Percentiles rank a stretch among this genome's conserved stretches.
phyloP scores from a whole-genome alignment of 805 yeast genomes.

The Saturnispora dispora region DNA sequence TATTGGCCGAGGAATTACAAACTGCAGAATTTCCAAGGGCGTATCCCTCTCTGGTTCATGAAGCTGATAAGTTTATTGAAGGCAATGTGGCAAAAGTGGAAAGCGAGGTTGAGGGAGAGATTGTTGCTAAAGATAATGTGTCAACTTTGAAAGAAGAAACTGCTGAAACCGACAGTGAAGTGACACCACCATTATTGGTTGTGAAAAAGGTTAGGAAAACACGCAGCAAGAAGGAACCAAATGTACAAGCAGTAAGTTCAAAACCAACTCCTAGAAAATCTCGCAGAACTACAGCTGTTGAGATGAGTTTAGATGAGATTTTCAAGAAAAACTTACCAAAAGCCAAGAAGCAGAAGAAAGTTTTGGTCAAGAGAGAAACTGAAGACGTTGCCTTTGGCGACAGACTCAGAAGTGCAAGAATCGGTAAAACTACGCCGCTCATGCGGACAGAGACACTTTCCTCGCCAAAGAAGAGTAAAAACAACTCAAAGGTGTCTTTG shows the following conservation, averaged over 20 bases:
- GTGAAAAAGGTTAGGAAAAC: constrained; percentile 2
- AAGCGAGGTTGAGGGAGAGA: neutral
- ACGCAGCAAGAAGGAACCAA: neutral
- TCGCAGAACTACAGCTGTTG: neutral
- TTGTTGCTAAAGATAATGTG: constrained; percentile 2
- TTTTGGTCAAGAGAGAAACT: neutral
- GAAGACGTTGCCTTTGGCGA: neutral
- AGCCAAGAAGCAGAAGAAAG: neutral
- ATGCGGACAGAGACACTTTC: neutral
- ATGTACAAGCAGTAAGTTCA: neutral
- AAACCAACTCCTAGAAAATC: neutral
- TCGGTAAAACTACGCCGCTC: neutral
- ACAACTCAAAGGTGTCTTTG: neutral
- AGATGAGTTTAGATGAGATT: neutral
- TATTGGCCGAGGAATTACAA: constrained; percentile 10
- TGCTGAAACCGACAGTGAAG: constrained; percentile 1
- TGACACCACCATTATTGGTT: neutral
- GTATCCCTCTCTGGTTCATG: constrained; percentile 19
- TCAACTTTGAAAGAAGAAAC: constrained; percentile 1
- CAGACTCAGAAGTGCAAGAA: neutral
- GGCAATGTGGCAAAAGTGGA: constrained; percentile 8
- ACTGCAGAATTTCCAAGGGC: constrained; percentile 16
- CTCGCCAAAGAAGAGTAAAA: neutral
- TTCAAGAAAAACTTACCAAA: neutral
- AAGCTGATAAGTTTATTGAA: constrained; percentile 25